Evolutionary conservation across 2,329 filamentous ascomycete genomes (phyloP), one percentile per base, ranked within the genome.

Genomic region (Neofusicoccum ribis): DNA sequence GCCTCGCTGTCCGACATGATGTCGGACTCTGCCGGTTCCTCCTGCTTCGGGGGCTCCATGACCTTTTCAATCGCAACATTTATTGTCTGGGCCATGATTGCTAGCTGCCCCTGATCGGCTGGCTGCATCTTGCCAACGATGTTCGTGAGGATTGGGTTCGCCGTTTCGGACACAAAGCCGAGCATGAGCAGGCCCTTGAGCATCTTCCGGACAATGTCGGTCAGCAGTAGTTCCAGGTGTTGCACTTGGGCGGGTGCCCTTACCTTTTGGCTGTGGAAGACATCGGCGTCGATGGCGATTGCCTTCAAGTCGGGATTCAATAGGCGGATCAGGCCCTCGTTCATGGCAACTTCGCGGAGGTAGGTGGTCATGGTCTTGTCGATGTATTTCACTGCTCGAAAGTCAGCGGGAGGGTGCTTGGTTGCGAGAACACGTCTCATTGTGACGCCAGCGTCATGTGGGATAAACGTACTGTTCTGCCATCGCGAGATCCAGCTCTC

Each of bases 401-500:
- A n/a, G 50, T 68, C 31, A 69, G 64, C 67, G 31, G 39, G 12
- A 36, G 37, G 15, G 37, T 17, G n/a, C 5, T 6, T 15, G 11
- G 34, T 9, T 20, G 23, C 15, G 11, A 17, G 6, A 11, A 56
- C n/a, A 9, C 43, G 50, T 12, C 27, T 39, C 39, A 41, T 46
- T 2, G 1, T 14, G 36, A 20, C 39, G 39, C 23, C 54, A 46
- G 39, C 39, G 39, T 5, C 23, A 34, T 17, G 44, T 9, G 39
- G 54, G 27, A 36, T 36, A 6, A 27, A 39, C 67, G 15, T 65
- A 75, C 68, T 71, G 68, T 84, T 84, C 76, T 84, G 82, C 82
- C 82, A 83, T 77, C 79, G 76, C 52, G 80, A 78, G 58, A 83
- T 83, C 82, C 82, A 84, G 67, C 82, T 81, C 68, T 80, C 79